These are phyloP conservation scores for Penicillium atrosanguineum DNA, from an alignment of 495 filamentous ascomycete genomes.

Conservation along the genomic window DNA sequence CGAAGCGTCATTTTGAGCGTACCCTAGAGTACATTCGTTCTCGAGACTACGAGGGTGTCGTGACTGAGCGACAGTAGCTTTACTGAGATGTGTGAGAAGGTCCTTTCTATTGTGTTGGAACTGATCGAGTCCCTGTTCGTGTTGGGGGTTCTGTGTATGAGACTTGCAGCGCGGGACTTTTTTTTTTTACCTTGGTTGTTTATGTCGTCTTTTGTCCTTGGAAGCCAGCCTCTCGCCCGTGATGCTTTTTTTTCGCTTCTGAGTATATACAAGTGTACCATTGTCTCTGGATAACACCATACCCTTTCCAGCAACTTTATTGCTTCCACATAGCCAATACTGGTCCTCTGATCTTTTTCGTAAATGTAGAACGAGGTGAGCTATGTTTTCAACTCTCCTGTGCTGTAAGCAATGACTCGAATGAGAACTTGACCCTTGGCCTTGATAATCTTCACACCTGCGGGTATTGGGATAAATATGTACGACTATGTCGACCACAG, in stretches of 20 bases:
- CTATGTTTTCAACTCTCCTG: neutral
- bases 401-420: neutral
- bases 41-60: conserved; percentile 88
- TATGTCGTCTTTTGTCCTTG: conserved; percentile 11
- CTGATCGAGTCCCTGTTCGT: neutral
- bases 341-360: conserved; percentile 3
- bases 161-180: neutral
- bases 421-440: neutral
- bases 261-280: conserved; percentile 39
- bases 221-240: conserved; percentile 17
- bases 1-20: conserved; percentile 87
- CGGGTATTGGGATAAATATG: neutral
- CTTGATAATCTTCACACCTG: neutral
- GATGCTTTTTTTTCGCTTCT: conserved; percentile 16
- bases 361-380: neutral
- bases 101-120: neutral
- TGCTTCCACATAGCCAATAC: neutral
- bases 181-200: conserved; percentile 15
- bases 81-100: neutral
- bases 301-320: conserved; percentile 15
- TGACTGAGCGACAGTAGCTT: conserved; percentile 63
- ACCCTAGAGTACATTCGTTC: conserved; percentile 90
- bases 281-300: conserved; percentile 27
- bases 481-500: neutral
- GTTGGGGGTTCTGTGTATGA: neutral